Evolutionary conservation across 805 yeast species (phyloP), one percentile per base, ranked within the genome.

Genomic region (Kodamaea hsintzibuensis): DNA sequence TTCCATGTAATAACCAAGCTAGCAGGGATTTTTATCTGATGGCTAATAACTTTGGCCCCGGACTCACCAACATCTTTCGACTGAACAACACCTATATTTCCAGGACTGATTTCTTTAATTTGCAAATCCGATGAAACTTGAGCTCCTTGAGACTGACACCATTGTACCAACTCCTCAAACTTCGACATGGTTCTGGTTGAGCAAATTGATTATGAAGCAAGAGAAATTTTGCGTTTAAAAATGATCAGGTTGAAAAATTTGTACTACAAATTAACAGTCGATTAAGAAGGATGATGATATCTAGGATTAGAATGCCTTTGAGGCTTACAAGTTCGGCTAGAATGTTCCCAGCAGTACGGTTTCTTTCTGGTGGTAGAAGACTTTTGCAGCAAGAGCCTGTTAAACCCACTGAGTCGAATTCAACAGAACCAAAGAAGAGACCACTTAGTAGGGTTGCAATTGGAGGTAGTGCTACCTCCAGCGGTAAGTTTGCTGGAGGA

Each of bases 371-470:
- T 6, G 14, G 42, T 22, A 14, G 18, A 10, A 16, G 27, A 33
- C 10, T 37, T 16, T 30, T 43, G 14, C 52, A 50, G n/a, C 44
- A 47, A 33, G 14, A 19, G 8, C 42, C 42, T 7, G 42, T 7
- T n/a, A n/a, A 38, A 16, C 19, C 42, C 3, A 38, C 19, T 38
- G 42, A 38, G 17, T 5, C 49, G 27, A 42, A 42, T n/a, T 25
- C n/a, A 4, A 17, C 46, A 3, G 42, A 25, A 9, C 27, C 48
- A 35, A 48, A 39, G n/a, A 73, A 69, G 56, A 84, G 89, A 63
- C 96, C 96, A 12, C 73, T 91, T 55, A 88, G 93, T 58, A 76
- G 96, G 66, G 85, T 89, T 35, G 91, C 95, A 10, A 79, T 91
- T 56, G 96, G 96, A 7, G 86, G 85, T 1, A 51, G 78, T 1